Percentiles rank a stretch among this genome's conserved stretches.
phyloP scores from a whole-genome alignment of 306 rosid species.

The Gillenia trifoliata region DNA sequence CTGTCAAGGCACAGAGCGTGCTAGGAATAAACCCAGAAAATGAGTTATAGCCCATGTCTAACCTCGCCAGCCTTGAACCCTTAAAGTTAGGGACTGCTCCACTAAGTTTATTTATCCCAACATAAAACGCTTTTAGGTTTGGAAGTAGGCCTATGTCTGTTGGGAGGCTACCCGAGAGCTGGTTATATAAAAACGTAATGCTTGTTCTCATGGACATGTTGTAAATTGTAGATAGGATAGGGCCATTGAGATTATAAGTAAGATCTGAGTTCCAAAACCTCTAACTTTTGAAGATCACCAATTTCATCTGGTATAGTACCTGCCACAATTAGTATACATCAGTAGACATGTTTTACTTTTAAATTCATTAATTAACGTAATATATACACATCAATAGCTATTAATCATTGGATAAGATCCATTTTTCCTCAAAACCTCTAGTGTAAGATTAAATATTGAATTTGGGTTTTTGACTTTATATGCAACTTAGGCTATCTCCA shows the following conservation, averaged over 20 bases:
- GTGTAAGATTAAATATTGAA: no score
- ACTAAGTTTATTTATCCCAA: background rate
- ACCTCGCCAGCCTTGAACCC: background rate
- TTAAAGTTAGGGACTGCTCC: conserved; percentile 10
- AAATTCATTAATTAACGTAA: no score
- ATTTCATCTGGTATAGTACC: conserved; percentile 19
- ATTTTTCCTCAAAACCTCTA: no score
- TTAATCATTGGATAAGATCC: no score
- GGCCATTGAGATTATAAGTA: background rate
- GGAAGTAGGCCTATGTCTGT: conserved; percentile 7
- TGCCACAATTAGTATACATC: background rate
- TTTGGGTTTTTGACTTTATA: no score
- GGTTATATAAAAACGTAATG: background rate
- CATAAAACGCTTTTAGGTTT: background rate
- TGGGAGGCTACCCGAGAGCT: conserved; percentile 17
- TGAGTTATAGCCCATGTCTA: background rate
- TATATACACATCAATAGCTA: no score
- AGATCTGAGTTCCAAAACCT: background rate
- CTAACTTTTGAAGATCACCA: conserved; percentile 1
- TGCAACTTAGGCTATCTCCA: no score
- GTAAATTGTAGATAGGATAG: conserved; percentile 18
- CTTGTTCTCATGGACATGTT: background rate
- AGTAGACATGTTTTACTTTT: no score
- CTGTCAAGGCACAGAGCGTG: background rate
- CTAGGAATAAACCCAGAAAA: conserved; percentile 9